Evolutionary conservation across 192 early-diverging fungal genomes (phyloP).

Genomic region (Coemansia sp.): DNA sequence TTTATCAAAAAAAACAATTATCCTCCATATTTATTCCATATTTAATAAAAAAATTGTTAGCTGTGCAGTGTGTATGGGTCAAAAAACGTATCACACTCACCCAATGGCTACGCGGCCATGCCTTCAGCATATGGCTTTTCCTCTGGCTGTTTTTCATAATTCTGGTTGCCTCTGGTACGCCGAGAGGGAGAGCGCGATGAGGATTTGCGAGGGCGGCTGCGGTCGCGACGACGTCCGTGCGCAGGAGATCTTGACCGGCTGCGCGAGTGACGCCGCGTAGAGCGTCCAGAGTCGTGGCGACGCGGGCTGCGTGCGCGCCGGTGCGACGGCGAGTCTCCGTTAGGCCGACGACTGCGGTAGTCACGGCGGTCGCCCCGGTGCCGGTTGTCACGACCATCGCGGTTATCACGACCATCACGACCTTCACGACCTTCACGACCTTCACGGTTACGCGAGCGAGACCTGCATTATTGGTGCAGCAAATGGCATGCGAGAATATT

Average conservation of each 20-base stretch:
- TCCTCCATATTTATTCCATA: no score
- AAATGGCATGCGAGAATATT: background rate
- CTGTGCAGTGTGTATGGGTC: no score
- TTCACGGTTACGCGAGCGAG: constrained; percentile 18
- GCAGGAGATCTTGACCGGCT: constrained; percentile 21
- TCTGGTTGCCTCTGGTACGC: constrained; percentile 3
- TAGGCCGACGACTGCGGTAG: constrained; percentile 10
- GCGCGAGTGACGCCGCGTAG: constrained; percentile 22
- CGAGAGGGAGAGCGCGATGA: constrained; percentile 13
- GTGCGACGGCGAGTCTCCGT: constrained; percentile 16
- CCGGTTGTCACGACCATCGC: background rate
- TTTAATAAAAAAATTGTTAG: no score
- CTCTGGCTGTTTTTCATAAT: background rate
- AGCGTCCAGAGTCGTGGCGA: constrained; percentile 6
- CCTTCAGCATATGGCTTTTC: background rate
- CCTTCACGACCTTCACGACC: background rate
- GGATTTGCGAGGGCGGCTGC: constrained; percentile 13
- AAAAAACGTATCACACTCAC: background rate
- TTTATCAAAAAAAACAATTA: background rate
- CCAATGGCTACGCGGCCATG: background rate
- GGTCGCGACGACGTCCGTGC: constrained; percentile 2
- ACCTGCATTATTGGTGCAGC: constrained; percentile 15
- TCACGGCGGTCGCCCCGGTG: constrained; percentile 14
- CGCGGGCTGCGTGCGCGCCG: constrained; percentile 11
- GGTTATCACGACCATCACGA: constrained; percentile 4